Conservation (phyloP, 805 yeast species). For the Lipomyces kockii region DNA sequence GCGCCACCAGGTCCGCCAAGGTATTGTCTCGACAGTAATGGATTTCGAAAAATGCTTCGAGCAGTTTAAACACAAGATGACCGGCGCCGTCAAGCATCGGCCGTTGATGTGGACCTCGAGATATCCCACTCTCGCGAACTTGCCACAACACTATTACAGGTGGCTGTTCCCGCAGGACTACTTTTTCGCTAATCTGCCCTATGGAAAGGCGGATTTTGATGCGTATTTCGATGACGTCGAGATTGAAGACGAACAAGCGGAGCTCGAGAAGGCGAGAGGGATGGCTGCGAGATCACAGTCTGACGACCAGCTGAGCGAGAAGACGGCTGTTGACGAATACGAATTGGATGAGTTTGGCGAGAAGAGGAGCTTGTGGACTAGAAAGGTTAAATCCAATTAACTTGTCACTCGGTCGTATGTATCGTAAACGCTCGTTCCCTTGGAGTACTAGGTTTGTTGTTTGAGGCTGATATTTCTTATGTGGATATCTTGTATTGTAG, state of each 20-base stretch:
- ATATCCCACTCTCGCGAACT: conserved; percentile 1
- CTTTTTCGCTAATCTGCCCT: conserved; percentile 16
- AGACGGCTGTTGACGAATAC: not conserved
- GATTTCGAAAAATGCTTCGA: conserved; percentile 39
- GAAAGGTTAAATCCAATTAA: conserved; percentile 2
- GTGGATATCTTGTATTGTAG: not conserved
- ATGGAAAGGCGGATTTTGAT: conserved; percentile 14
- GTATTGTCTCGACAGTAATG: conserved; percentile 36
- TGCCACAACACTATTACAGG: conserved; percentile 5
- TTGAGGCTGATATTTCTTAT: not conserved
- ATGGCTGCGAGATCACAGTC: not conserved
- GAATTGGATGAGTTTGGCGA: not conserved
- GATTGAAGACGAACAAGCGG: not conserved
- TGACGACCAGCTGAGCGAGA: not conserved
- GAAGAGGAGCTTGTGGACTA: not conserved
- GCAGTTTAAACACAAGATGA: conserved; percentile 15
- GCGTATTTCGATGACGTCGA: conserved; percentile 12
- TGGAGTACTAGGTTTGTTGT: not conserved
- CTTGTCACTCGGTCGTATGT: not conserved
- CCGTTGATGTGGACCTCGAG: conserved; percentile 18
- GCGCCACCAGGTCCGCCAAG: conserved; percentile 23
- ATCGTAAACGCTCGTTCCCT: not conserved
- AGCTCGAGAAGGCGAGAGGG: not conserved
- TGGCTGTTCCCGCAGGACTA: conserved; percentile 5
- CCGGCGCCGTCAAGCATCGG: conserved; percentile 7